Conservation (phyloP, 2,329 filamentous ascomycete genomes). For the Pseudogymnoascus sp. region DNA sequence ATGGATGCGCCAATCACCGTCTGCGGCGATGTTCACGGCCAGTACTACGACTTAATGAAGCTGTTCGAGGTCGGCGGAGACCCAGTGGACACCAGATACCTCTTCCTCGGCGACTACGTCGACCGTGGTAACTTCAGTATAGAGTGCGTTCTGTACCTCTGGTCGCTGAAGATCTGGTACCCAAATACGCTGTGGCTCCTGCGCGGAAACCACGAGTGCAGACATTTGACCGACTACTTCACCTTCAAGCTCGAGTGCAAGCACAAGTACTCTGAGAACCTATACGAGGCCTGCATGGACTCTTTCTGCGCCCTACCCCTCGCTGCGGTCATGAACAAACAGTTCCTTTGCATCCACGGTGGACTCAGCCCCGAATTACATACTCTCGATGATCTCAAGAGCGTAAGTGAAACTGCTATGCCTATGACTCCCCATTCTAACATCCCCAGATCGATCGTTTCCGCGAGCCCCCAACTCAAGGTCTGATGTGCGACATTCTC, state of each 20-base stretch:
- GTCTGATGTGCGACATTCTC: constrained; percentile 97
- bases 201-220: constrained; percentile 96
- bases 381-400: constrained; percentile 88
- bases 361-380: constrained; percentile 93
- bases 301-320: constrained; percentile 92
- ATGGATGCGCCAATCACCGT: constrained; percentile 99
- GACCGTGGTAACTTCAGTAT: constrained; percentile 98
- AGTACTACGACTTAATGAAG: constrained; percentile 99
- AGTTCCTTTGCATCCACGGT: constrained; percentile 97
- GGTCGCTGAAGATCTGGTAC: constrained; percentile 98
- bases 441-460: constrained; percentile 79
- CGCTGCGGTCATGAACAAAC: constrained; percentile 99
- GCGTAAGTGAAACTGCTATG: constrained; percentile 44
- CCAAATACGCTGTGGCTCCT: constrained; percentile 95
- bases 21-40: constrained; percentile 95
- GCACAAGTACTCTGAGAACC: constrained; percentile 94
- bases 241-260: constrained; percentile 99
- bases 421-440: constrained; percentile 10
- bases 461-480: constrained; percentile 92
- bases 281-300: constrained; percentile 98
- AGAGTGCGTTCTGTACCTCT: constrained; percentile 96
- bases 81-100: constrained; percentile 88
- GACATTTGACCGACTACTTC: constrained; percentile 98
- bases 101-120: constrained; percentile 97
- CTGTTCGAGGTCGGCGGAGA: constrained; percentile 97